A percentile compares a stretch with the other conserved stretches of the same genome.
These are phyloP conservation scores for Trypanosoma melophagium DNA, from an alignment of 208 protist genomes.

Conservation along the genomic window DNA sequence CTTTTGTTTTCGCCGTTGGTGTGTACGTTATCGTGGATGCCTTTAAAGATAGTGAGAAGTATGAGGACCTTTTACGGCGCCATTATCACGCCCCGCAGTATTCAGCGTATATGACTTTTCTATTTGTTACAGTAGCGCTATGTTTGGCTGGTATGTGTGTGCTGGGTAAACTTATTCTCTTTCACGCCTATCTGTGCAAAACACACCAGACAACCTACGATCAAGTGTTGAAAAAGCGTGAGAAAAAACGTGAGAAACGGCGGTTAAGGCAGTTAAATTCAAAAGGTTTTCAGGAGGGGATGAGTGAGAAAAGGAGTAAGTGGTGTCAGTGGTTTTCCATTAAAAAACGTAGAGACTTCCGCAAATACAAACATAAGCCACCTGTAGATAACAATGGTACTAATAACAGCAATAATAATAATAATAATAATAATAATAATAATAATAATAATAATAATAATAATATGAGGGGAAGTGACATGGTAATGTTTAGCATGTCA, in stretches of 20 bases:
- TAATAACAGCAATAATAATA: background rate
- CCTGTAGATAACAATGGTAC: background rate
- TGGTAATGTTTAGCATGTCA: no score
- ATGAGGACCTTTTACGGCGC: constrained; percentile 39
- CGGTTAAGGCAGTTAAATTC: background rate
- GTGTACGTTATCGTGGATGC: constrained; percentile 56
- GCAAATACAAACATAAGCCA: constrained; percentile 46
- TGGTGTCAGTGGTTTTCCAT: constrained; percentile 41
- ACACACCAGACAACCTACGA: constrained; percentile 72
- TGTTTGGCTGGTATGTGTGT: constrained; percentile 34
- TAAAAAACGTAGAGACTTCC: constrained; percentile 69
- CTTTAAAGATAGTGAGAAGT: constrained; percentile 44
- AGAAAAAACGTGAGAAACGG: constrained; percentile 43
- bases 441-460: background rate
- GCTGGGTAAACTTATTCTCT: constrained; percentile 72
- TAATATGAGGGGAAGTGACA: no score
- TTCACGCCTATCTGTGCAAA: constrained; percentile 69
- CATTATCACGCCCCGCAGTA: constrained; percentile 11
- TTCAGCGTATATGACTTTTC: constrained; percentile 64
- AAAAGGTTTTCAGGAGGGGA: constrained; percentile 18
- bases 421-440: constrained; percentile 1
- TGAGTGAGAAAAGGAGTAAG: constrained; percentile 3
- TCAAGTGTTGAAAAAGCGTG: constrained; percentile 69
- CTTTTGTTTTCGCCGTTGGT: constrained; percentile 57
- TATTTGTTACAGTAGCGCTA: constrained; percentile 50